Conservation (phyloP, 2,329 filamentous ascomycete species). For the Hymenoscyphus repandus region DNA sequence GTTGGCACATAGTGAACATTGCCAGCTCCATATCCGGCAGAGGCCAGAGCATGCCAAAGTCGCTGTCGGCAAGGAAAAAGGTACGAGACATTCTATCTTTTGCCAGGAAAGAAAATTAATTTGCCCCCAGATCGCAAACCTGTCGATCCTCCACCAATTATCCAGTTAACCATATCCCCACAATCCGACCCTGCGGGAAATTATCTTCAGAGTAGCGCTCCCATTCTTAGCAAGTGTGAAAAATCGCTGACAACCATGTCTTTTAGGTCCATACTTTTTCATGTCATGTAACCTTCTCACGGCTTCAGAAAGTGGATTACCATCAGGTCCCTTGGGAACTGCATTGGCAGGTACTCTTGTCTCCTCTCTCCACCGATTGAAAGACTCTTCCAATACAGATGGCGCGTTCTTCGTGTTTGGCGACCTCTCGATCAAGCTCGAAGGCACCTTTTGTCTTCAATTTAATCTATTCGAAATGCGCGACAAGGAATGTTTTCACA, state of each 20-base stretch:
- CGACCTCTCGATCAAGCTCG: slow-evolving; percentile 72
- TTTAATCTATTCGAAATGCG: slow-evolving; percentile 75
- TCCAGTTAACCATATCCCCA: slow-evolving; percentile 57
- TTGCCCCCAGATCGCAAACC: slow-evolving; percentile 65
- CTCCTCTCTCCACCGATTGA: slow-evolving; percentile 76
- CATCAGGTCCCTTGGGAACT: slow-evolving; percentile 38
- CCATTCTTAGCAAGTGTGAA: neutral
- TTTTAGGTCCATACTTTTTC: slow-evolving; percentile 44
- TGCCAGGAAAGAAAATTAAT: neutral
- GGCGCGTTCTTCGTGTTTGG: slow-evolving; percentile 89
- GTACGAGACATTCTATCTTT: slow-evolving; percentile 36
- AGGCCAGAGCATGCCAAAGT: slow-evolving; percentile 63
- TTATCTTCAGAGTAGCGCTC: slow-evolving; percentile 51
- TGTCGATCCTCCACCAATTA: slow-evolving; percentile 80
- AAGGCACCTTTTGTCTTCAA: slow-evolving; percentile 66
- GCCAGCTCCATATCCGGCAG: slow-evolving; percentile 57
- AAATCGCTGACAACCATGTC: slow-evolving; percentile 9
- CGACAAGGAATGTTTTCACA: slow-evolving; percentile 23
- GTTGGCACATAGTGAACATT: slow-evolving; percentile 42
- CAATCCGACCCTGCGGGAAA: slow-evolving; percentile 42
- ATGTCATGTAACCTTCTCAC: slow-evolving; percentile 41
- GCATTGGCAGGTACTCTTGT: slow-evolving; percentile 67
- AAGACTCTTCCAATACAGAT: slow-evolving; percentile 71
- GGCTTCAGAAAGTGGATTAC: slow-evolving; percentile 36
- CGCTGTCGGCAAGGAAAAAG: slow-evolving; percentile 69